A percentile compares a stretch with the other conserved stretches of the same genome.
Conservation (phyloP, 805 yeast species). For the Wickerhamomyces rabaulensis region DNA sequence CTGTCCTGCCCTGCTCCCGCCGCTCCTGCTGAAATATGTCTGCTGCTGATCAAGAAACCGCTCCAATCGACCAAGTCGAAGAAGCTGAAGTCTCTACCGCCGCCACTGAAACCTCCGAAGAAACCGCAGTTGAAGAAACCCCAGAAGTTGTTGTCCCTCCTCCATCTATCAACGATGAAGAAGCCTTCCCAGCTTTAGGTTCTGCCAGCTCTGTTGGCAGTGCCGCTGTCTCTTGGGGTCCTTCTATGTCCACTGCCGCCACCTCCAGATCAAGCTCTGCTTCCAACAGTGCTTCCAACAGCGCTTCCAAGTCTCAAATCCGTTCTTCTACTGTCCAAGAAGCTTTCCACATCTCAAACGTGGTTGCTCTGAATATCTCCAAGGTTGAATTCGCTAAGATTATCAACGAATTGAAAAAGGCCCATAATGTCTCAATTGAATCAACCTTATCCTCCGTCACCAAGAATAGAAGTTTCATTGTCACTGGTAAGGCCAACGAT, state of each 20-base stretch:
- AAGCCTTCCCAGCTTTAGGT: slow-evolving; percentile 65
- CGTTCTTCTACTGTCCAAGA: slow-evolving; percentile 66
- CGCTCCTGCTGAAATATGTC: slow-evolving; percentile 5
- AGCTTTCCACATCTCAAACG: slow-evolving; percentile 68
- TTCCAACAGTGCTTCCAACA: slow-evolving; percentile 23
- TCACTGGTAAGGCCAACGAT: slow-evolving; percentile 66
- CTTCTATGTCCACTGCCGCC: slow-evolving; percentile 27
- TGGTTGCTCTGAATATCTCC: slow-evolving; percentile 58
- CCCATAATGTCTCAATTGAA: slow-evolving; percentile 65
- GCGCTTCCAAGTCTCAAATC: slow-evolving; percentile 25
- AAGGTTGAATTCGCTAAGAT: slow-evolving; percentile 67
- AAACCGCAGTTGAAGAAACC: slow-evolving; percentile 4
- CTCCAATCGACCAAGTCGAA: neutral
- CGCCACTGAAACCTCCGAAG: slow-evolving; percentile 1
- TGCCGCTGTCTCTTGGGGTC: slow-evolving; percentile 35
- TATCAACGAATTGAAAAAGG: slow-evolving; percentile 54
- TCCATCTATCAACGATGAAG: slow-evolving; percentile 44
- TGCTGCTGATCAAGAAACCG: slow-evolving; percentile 4
- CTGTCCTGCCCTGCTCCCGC: neutral
- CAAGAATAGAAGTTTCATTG: slow-evolving; percentile 75
- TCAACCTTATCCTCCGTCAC: slow-evolving; percentile 74
- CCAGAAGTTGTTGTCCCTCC: slow-evolving; percentile 14
- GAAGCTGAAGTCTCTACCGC: slow-evolving; percentile 2
- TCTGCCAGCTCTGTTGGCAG: slow-evolving; percentile 21
- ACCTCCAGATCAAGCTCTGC: slow-evolving; percentile 7